Evolutionary conservation across 306 rosid genomes (phyloP), one percentile per base, ranked within the genome.

Genomic region (Medicago arabica): DNA sequence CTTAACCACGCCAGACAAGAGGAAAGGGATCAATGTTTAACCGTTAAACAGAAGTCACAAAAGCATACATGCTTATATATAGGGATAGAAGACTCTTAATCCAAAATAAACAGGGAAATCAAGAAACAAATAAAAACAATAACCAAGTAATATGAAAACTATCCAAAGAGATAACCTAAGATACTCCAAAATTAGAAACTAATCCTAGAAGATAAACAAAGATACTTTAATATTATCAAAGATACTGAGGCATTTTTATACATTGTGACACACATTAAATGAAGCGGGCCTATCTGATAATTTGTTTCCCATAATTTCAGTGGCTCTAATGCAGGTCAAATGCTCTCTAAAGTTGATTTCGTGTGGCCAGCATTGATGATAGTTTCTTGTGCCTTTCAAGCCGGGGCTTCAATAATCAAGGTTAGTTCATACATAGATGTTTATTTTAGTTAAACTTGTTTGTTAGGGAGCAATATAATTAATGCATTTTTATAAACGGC

Each of bases 401-500:
- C 98, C 16, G 96, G 80, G 87, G 96, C 97, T 82, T 93, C 97
- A 28, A 84, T 93, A 40, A 86, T 89, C 89, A 93, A 93, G 96
- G 98, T 93, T 55, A 63, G 58, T 57, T 44, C 50, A 58, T 54
- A 36, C 71, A 70, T 18, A 75, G 51, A 46, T 78, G 66, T 68
- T 60, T 49, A 47, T 62, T 61, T 59, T 69, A 8, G 84, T 72
- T 31, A 72, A 74, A 55, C n/a, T 78, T 71, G 66, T 14, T 69
- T 28, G 51, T 14, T 72, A 36, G 46, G 53, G 38, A 75, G 44
- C 78, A 60, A 69, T 61, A 84, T 79, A 66, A 74, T 61, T 23
- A 39, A 58, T 74, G 70, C 49, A 16, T 50, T 82, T 78, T 63
- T 81, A 38, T 74, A 63, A 16, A 19, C 68, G 80, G 15, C 90